These are phyloP conservation scores for Penicillium occitanis DNA, from an alignment of 2,329 filamentous ascomycete species.

Conservation along the genomic window DNA sequence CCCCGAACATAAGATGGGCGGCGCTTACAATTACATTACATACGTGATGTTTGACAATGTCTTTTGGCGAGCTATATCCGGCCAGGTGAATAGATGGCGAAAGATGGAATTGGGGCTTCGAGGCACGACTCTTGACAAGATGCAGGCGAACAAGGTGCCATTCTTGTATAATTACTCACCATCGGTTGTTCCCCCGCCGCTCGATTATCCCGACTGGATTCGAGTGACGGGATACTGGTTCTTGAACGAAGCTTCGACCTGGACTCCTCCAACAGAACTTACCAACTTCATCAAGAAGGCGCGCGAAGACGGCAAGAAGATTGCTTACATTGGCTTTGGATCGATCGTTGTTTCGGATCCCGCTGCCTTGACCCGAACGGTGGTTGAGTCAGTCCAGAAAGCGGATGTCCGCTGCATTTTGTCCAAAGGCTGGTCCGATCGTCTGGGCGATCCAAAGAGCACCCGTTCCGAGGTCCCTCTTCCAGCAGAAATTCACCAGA, in stretches of 20 bases:
- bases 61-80: slow-evolving; percentile 91
- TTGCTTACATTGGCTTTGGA: slow-evolving; percentile 96
- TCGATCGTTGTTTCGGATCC: slow-evolving; percentile 93
- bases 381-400: slow-evolving; percentile 85
- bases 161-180: slow-evolving; percentile 98
- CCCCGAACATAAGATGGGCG: slow-evolving; percentile 89
- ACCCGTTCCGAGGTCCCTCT: slow-evolving; percentile 66
- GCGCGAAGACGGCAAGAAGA: slow-evolving; percentile 76
- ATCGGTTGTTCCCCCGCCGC: slow-evolving; percentile 85
- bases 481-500: slow-evolving; percentile 79
- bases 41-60: slow-evolving; percentile 96
- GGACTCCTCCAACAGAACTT: slow-evolving; percentile 73
- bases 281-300: slow-evolving; percentile 80
- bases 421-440: slow-evolving; percentile 96
- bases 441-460: slow-evolving; percentile 61
- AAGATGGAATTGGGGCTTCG: slow-evolving; percentile 75
- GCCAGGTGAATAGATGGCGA: slow-evolving; percentile 91
- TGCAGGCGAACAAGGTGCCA: slow-evolving; percentile 96
- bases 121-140: slow-evolving; percentile 79
- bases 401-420: slow-evolving; percentile 93
- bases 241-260: slow-evolving; percentile 71
- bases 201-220: slow-evolving; percentile 98
- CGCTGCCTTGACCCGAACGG: slow-evolving; percentile 82
- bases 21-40: slow-evolving; percentile 89
- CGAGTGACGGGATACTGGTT: slow-evolving; percentile 98